A percentile compares a stretch with the other conserved stretches of the same genome.
phyloP scores from a whole-genome alignment of 1,139 yeast genomes.

The Komagataea norvegica region DNA sequence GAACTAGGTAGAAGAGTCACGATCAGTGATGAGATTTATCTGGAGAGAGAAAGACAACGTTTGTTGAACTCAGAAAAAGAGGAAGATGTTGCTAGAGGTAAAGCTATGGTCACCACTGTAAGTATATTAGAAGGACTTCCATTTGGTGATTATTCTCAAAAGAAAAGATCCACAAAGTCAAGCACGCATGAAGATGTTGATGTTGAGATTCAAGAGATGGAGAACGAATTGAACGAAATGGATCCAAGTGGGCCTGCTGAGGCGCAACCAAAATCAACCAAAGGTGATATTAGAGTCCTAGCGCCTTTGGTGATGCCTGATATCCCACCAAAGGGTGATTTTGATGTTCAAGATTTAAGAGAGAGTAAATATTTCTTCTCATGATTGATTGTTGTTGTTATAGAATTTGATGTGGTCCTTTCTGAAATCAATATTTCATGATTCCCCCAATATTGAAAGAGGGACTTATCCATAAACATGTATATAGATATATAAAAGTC shows the following conservation, averaged over 20 bases:
- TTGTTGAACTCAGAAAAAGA: conserved; percentile 52
- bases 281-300: conserved; percentile 32
- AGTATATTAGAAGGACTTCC: conserved; percentile 48
- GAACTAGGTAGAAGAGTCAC: conserved; percentile 56
- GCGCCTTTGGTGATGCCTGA: conserved; percentile 70
- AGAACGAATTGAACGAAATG: conserved; percentile 9
- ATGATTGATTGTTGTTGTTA: conserved; percentile 16
- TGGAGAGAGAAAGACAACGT: conserved; percentile 62
- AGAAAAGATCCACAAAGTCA: conserved; percentile 9
- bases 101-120: conserved; percentile 66
- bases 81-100: conserved; percentile 46
- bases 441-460: background rate
- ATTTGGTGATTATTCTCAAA: conserved; percentile 18
- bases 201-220: conserved; percentile 6
- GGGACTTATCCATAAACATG: conserved; percentile 3
- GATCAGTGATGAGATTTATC: conserved; percentile 64
- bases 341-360: conserved; percentile 70
- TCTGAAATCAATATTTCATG: conserved; percentile 1
- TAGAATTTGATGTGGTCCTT: background rate
- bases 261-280: conserved; percentile 14
- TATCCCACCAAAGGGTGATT: conserved; percentile 78
- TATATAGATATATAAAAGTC: conserved; percentile 8
- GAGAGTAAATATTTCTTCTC: conserved; percentile 78
- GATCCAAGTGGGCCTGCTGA: conserved; percentile 16
- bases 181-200: background rate